A percentile compares a stretch with the other conserved stretches of the same genome.
Conservation (phyloP, 441 rosid genomes). For the Biscutella laevigata region DNA sequence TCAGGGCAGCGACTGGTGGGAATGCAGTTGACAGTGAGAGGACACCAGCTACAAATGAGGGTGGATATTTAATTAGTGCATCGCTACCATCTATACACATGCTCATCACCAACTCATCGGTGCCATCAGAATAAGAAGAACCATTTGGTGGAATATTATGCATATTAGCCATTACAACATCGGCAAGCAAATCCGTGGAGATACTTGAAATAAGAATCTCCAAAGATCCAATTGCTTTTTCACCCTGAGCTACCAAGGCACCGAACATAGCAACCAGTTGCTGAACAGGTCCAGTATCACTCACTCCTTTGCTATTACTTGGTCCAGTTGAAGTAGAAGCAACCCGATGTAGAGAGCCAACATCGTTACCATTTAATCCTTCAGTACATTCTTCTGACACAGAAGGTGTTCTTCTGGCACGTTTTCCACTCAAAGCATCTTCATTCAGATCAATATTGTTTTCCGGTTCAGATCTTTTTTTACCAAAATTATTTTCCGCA, state of each 20-base stretch:
- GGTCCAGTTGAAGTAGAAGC: constrained; percentile 34
- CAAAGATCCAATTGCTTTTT: constrained; percentile 72
- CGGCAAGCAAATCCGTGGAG: constrained; percentile 90
- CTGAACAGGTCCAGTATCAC: constrained; percentile 76
- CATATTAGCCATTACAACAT: constrained; percentile 97
- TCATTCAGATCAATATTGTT: constrained; percentile 41
- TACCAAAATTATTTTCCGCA: constrained; percentile 34
- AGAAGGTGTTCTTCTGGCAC: constrained; percentile 50
- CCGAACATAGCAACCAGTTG: constrained; percentile 94
- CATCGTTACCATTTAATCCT: constrained; percentile 36
- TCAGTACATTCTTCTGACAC: constrained; percentile 54
- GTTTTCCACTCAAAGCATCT: constrained; percentile 54
- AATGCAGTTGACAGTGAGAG: constrained; percentile 73
- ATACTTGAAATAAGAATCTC: constrained; percentile 93
- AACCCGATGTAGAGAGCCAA: constrained; percentile 37
- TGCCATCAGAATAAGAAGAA: constrained; percentile 46
- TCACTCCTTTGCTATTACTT: constrained; percentile 34
- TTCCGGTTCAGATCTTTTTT: constrained; percentile 66
- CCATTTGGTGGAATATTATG: constrained; percentile 48
- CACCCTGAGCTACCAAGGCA: constrained; percentile 96
- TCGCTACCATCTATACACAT: constrained; percentile 68
- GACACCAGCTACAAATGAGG: constrained; percentile 63
- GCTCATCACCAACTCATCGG: constrained; percentile 45
- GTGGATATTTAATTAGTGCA: constrained; percentile 60
- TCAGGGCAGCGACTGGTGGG: constrained; percentile 59